Percentiles rank a stretch among this genome's conserved stretches.
phyloP scores from a whole-genome alignment of 805 yeast species.

The Candida caryicola region DNA sequence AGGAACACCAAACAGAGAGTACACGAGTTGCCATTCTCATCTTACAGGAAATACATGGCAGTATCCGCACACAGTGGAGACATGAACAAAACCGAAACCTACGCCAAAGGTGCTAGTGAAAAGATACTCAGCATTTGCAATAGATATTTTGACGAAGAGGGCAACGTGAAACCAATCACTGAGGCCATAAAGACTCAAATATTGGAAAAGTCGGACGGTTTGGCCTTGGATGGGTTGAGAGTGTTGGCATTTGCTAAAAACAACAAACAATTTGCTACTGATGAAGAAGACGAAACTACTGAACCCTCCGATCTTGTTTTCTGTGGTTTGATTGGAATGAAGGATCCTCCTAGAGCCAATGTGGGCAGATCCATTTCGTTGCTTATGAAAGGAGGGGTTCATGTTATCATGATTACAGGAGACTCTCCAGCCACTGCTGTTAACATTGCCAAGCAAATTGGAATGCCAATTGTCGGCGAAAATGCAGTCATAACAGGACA shows the following conservation, averaged over 20 bases:
- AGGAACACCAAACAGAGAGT: conserved; percentile 60
- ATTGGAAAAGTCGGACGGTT: conserved; percentile 51
- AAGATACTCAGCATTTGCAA: conserved; percentile 60
- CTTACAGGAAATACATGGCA: conserved; percentile 89
- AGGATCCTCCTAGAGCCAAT: conserved; percentile 94
- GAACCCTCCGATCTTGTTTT: conserved; percentile 65
- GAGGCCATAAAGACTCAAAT: conserved; percentile 48
- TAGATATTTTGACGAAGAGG: conserved; percentile 56
- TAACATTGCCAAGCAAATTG: conserved; percentile 84
- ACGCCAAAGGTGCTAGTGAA: conserved; percentile 91
- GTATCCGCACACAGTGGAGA: conserved; percentile 63
- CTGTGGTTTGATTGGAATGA: conserved; percentile 90
- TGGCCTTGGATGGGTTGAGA: conserved; percentile 84
- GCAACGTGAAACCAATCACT: conserved; percentile 58
- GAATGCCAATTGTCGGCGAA: conserved; percentile 71
- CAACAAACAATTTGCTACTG: conserved; percentile 29
- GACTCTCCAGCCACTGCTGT: conserved; percentile 85
- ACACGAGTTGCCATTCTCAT: conserved; percentile 81
- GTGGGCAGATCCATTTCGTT: conserved; percentile 73
- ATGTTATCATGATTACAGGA: conserved; percentile 97
- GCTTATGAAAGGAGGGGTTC: conserved; percentile 89
- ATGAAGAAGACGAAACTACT: conserved; percentile 25
- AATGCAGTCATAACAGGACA: conserved; percentile 82
- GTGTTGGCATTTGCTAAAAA: conserved; percentile 74
- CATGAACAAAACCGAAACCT: conserved; percentile 52